Evolutionary conservation across 148 eudicot genomes (phyloP).

Genomic region (Rhododendron molle): DNA sequence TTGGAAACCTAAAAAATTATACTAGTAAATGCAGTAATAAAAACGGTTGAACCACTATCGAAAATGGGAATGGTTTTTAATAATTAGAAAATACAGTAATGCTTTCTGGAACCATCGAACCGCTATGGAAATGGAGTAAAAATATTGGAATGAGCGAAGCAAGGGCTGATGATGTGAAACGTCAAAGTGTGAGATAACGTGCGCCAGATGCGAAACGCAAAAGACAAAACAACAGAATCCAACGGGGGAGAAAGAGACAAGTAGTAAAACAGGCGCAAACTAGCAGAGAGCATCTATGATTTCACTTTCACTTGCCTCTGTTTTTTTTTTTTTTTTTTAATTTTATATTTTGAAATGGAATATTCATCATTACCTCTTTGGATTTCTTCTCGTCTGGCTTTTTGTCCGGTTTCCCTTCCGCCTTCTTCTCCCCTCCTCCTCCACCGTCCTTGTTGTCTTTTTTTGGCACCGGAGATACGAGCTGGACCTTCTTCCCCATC

Average conservation of each 20-base stretch:
- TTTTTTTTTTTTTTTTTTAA: background rate
- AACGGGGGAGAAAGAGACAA: background rate
- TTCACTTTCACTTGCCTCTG: background rate
- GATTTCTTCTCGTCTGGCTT: slow-evolving; percentile 29
- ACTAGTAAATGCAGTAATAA: background rate
- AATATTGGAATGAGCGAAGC: background rate
- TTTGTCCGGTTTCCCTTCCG: slow-evolving; percentile 4
- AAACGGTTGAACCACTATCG: background rate
- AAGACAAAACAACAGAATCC: background rate
- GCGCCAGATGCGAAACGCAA: slow-evolving; percentile 5
- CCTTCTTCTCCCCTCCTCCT: background rate
- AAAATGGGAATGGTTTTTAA: background rate
- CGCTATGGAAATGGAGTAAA: too few relatives aligned
- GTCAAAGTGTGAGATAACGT: background rate
- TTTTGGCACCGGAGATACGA: slow-evolving; percentile 44
- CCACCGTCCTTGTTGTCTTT: slow-evolving; percentile 12
- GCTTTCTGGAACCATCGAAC: background rate
- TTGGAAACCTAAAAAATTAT: background rate
- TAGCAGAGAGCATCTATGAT: background rate
- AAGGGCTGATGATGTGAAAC: background rate
- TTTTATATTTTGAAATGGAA: background rate
- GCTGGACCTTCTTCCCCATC: slow-evolving; percentile 39
- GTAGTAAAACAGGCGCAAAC: background rate
- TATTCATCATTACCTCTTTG: slow-evolving; percentile 39
- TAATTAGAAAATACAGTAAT: background rate